Base-by-base conservation (phyloP, 2,329 filamentous ascomycete genomes). In the Aspergillus sergii region DNA sequence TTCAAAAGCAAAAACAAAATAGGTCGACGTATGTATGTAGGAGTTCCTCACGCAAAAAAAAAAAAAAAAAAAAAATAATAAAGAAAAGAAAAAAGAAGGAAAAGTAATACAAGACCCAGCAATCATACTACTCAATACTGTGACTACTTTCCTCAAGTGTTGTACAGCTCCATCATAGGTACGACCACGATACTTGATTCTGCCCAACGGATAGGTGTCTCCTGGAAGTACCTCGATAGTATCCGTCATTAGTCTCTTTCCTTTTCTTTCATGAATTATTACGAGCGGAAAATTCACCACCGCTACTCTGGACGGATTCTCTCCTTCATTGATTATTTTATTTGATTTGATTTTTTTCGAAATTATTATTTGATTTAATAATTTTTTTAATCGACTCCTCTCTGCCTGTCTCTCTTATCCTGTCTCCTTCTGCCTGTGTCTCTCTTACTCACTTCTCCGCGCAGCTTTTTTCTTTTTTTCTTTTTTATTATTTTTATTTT, bases 241-340 rank as follows among this genome's bases (percentile, higher is more conserved):
- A 51, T 51, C 28, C 30, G 48, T n/a, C 28, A 21, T 51, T 51
- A 51, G 48, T 51, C 48, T 10, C 48, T 32, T 51, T 32, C 48
- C 48, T 32, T 51, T 51, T 32, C 48, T 51, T 51, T 51, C 48
- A 51, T n/a, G 19, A 34, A 51, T 51, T 5, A 32, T 32, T 32
- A 51, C 30, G 30, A 51, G 28, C 26, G 28, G 26, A 46, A 23
- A 46, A 46, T 46, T 23, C 43, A 46, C 21, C 46, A 30, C 46
- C 46, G 46, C 46, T 50, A 50, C 36, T 60, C 28, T 41, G 39
- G 39, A 19, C 8, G 39, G 39, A n/a, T 30, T 53, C 43, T 36
- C 28, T 60, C 53, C 30, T 58, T 58, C 32, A 57, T 41, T 60
- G 32, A 46, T 36, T 43, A 50, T 16, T 48, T 48, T 50, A 50